Evolutionary conservation across 257 asterid species (phyloP), one percentile per base, ranked within the genome.

Genomic region (Solanum dulcamara): DNA sequence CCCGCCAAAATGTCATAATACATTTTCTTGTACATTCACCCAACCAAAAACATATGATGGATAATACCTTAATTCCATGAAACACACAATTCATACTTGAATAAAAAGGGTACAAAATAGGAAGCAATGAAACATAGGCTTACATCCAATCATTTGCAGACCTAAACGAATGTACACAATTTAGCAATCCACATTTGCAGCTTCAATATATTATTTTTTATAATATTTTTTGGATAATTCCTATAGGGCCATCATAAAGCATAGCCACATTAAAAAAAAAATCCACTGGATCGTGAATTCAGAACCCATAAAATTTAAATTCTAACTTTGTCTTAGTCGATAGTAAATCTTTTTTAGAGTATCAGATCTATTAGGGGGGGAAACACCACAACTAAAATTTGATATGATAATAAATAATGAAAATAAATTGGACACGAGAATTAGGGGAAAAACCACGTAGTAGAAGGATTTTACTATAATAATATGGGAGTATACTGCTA

Each of bases 81-180:
- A 22, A 83, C 13, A 22, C 51, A 81, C 50, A 60, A n/a, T 22
- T 38, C 83, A 48, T 20, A 28, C 7, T 15, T 42, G 66, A 48
- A 35, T 37, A 48, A 59, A 70, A 84, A 86, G 79, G 40, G 74
- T 77, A 2, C 38, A 77, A 28, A 74, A 64, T 37, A 74, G 50
- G 81, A 82, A 81, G 22, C 18, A 51, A 11, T 64, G 40, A 85
- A 83, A 53, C 38, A 55, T 59, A 77, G 62, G 26, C 50, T 50
- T 53, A 50, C 60, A 48, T 35, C 84, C 87, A 86, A 86, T 88
- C 87, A 86, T 84, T 86, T 46, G 38, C 10, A 75, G 46, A 75
- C 71, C 57, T 35, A 42, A 85, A 71, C 71, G 85, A 60, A 80
- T 84, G 85, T 71, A 68, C 38, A 9, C 84, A 72, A 55, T 30